phyloP scores from a whole-genome alignment of 2,329 filamentous ascomycete genomes.

The Aspergillus uvarum region DNA sequence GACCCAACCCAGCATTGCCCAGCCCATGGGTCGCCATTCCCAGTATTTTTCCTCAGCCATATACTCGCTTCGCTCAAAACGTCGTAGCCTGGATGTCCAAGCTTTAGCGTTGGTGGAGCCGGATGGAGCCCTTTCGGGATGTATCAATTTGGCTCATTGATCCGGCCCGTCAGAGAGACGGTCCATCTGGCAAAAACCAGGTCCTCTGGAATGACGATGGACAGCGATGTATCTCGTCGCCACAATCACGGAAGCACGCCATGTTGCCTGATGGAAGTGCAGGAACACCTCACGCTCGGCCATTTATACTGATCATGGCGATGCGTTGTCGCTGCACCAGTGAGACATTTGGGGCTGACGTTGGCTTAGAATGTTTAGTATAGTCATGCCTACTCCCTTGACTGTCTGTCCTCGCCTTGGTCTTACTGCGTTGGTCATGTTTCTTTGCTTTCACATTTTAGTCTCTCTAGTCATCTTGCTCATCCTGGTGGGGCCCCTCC shows the following conservation, averaged over 20 bases:
- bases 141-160: not conserved
- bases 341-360: not conserved
- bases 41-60: not conserved
- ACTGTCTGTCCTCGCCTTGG: no score
- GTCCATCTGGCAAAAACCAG: no score
- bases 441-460: not conserved
- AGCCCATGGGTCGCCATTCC: not conserved
- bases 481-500: not conserved
- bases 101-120: not conserved
- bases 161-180: not conserved
- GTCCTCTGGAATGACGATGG: no score
- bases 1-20: no score
- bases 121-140: not conserved
- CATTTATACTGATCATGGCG: not conserved
- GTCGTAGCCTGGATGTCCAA: not conserved
- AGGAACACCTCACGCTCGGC: not conserved
- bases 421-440: no score
- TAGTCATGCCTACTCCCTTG: no score
- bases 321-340: not conserved
- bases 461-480: not conserved
- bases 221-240: not conserved
- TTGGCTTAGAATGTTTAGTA: no score
- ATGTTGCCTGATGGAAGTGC: not conserved
- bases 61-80: not conserved
- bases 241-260: not conserved